Evolutionary conservation across 257 asterid genomes (phyloP).

Genomic region (Forsythia viridissima): DNA sequence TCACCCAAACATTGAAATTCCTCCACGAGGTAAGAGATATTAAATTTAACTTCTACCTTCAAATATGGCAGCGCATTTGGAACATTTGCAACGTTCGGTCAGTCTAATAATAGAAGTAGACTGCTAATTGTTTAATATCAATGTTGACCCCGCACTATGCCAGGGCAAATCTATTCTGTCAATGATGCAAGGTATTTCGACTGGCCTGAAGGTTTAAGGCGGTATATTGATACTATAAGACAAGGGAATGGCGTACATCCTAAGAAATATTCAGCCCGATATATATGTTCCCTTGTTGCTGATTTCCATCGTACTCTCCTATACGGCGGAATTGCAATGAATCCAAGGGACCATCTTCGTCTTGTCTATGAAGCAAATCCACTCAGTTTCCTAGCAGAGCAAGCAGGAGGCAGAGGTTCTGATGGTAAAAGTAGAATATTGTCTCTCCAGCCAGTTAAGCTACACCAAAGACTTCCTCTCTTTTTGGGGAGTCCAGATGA

Average conservation of each 20-base stretch:
- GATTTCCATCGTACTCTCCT: constrained; percentile 92
- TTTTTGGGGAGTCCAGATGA: constrained; percentile 90
- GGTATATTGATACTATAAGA: constrained; percentile 75
- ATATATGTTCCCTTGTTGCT: constrained; percentile 94
- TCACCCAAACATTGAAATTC: constrained; percentile 68
- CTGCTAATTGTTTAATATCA: constrained; percentile 4
- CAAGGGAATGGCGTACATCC: constrained; percentile 86
- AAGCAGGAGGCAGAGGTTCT: constrained; percentile 87
- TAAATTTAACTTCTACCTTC: not conserved
- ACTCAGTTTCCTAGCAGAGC: constrained; percentile 82
- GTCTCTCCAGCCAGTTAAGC: constrained; percentile 78
- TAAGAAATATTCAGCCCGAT: constrained; percentile 93
- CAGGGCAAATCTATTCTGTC: constrained; percentile 96
- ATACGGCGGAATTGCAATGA: constrained; percentile 92
- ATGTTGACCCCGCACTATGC: constrained; percentile 15
- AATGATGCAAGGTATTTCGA: constrained; percentile 95
- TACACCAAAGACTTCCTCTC: constrained; percentile 86
- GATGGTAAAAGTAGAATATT: constrained; percentile 77
- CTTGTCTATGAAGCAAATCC: constrained; percentile 98
- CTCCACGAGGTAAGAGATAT: constrained; percentile 66
- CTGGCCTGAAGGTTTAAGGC: constrained; percentile 92
- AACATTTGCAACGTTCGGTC: no score
- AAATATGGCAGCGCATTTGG: not conserved
- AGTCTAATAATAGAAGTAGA: not conserved
- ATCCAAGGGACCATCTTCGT: constrained; percentile 95